Evolutionary conservation across 2,329 filamentous ascomycete species (phyloP).

Genomic region (Stagonosporopsis vannaccii): DNA sequence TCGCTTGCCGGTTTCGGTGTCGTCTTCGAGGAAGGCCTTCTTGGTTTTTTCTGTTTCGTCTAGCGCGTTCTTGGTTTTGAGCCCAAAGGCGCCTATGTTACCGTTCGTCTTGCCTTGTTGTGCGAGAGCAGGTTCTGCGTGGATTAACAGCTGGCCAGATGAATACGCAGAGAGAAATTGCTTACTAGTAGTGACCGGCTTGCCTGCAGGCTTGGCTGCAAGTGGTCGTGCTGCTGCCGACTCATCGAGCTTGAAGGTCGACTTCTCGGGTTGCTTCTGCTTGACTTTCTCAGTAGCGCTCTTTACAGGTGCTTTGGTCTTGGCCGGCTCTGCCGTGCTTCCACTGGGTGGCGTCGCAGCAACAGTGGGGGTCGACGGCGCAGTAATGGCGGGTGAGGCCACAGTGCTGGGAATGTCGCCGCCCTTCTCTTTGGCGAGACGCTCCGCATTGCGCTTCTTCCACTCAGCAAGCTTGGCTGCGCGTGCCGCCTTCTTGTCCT

Average conservation of each 20-base stretch:
- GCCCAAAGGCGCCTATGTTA: conserved; percentile 84
- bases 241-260: conserved; percentile 50
- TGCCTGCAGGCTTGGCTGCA: conserved; percentile 37
- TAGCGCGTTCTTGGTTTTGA: conserved; percentile 67
- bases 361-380: conserved; percentile 67
- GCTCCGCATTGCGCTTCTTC: conserved; percentile 70
- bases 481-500: conserved; percentile 37
- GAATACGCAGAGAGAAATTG: too few species aligned
- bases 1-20: conserved; percentile 85
- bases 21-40: conserved; percentile 85
- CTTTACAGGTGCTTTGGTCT: conserved; percentile 87
- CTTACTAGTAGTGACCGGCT: conserved; percentile 27
- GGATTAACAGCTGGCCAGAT: conserved; percentile 23
- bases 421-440: conserved; percentile 69
- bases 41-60: conserved; percentile 74
- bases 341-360: conserved; percentile 35
- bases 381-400: conserved; percentile 63
- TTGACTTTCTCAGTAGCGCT: conserved; percentile 81
- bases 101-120: conserved; percentile 68
- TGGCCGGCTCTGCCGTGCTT: conserved; percentile 59
- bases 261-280: conserved; percentile 53
- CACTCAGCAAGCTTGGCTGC: conserved; percentile 69
- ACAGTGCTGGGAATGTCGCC: conserved; percentile 69
- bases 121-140: conserved; percentile 54
- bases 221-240: conserved; percentile 41